Conservation (phyloP, 2,329 filamentous ascomycete genomes). For the Ascochyta lentis region DNA sequence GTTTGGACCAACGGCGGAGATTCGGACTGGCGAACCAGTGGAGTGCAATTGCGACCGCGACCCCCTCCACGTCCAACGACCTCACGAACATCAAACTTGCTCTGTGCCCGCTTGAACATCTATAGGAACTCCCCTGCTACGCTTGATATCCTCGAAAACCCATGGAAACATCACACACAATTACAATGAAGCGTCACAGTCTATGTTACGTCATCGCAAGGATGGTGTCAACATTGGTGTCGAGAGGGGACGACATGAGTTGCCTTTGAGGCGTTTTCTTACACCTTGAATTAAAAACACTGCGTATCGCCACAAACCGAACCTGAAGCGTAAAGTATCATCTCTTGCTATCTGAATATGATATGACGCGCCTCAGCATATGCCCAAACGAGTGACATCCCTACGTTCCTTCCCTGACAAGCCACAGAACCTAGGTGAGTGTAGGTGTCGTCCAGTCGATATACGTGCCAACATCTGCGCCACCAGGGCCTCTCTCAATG, state of each 20-base stretch:
- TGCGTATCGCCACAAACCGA: neutral
- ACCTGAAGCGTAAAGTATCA: neutral
- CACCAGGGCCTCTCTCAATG: conserved; percentile 43
- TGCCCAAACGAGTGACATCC: neutral
- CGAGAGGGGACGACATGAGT: neutral
- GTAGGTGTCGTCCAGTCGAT: conserved; percentile 48
- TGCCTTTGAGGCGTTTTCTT: neutral
- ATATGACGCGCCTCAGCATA: neutral
- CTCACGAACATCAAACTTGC: conserved; percentile 19
- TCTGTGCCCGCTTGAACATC: neutral
- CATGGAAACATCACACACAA: neutral
- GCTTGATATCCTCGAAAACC: neutral
- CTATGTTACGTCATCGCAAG: conserved; percentile 3
- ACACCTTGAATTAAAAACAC: neutral
- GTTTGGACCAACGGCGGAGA: conserved; percentile 26
- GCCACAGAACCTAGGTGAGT: conserved; percentile 32
- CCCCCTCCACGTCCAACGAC: conserved; percentile 16
- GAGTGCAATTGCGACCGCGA: conserved; percentile 15
- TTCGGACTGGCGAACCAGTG: conserved; percentile 13
- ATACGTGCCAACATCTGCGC: conserved; percentile 41
- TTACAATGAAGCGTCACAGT: neutral
- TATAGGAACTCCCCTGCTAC: neutral
- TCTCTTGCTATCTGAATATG: neutral
- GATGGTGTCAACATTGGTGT: conserved; percentile 9
- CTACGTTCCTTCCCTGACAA: neutral